phyloP scores from a whole-genome alignment of 1,139 yeast genomes.

The Scheffersomyces insectosa region DNA sequence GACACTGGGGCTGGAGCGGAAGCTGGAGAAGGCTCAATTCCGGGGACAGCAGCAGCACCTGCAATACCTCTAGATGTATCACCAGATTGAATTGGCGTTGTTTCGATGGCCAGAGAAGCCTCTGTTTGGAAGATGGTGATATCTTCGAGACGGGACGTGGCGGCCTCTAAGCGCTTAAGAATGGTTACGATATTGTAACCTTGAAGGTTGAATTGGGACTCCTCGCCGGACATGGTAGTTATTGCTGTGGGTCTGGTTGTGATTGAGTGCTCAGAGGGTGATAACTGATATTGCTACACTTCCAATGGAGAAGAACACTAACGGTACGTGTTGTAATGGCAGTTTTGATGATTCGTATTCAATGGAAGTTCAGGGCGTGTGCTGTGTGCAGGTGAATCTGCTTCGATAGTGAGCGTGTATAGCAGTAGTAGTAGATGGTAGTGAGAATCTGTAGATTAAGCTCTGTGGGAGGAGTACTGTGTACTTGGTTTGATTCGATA shows the following conservation, averaged over 20 bases:
- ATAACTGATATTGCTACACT: too few species aligned
- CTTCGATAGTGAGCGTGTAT: too few species aligned
- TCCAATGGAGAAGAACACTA: too few species aligned
- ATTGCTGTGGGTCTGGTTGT: background rate
- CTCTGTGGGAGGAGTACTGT: too few species aligned
- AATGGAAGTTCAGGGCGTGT: too few species aligned
- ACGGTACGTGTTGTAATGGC: too few species aligned
- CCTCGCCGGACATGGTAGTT: constrained; percentile 38
- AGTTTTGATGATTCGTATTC: too few species aligned
- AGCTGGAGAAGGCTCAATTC: constrained; percentile 6
- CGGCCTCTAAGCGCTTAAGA: constrained; percentile 85
- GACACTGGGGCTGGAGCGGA: constrained; percentile 17
- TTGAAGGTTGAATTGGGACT: constrained; percentile 61
- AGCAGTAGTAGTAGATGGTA: too few species aligned
- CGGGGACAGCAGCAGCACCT: constrained; percentile 2
- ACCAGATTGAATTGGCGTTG: constrained; percentile 7
- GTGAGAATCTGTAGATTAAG: too few species aligned
- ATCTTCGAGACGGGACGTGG: constrained; percentile 90
- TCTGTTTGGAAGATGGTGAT: constrained; percentile 79
- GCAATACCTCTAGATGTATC: constrained; percentile 15
- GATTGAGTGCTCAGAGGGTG: too few species aligned
- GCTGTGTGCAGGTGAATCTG: too few species aligned
- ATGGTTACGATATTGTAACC: constrained; percentile 82
- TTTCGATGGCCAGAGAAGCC: constrained; percentile 16
- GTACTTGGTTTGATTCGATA: too few species aligned